Conservation (phyloP, 1,139 yeast species). For the Taphrina communis region DNA sequence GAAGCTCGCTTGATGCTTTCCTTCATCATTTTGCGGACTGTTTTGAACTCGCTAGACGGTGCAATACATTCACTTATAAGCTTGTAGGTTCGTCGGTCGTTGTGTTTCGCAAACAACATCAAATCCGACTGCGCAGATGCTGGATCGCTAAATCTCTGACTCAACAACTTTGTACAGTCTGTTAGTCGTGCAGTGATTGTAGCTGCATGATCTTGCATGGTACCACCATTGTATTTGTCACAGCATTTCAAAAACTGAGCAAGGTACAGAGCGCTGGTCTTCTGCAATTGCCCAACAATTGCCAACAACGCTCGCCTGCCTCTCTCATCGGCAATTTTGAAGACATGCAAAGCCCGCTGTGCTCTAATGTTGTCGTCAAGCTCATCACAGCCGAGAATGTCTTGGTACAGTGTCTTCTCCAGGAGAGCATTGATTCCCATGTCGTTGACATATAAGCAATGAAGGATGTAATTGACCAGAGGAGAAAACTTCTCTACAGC, state of each 20-base stretch:
- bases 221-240: constrained; percentile 54
- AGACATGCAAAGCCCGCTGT: constrained; percentile 60
- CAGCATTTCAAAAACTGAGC: constrained; percentile 52
- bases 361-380: constrained; percentile 60
- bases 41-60: constrained; percentile 65
- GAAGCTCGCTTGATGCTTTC: constrained; percentile 58
- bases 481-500: constrained; percentile 52
- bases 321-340: constrained; percentile 61
- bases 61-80: constrained; percentile 63
- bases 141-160: constrained; percentile 64
- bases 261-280: constrained; percentile 47
- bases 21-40: constrained; percentile 65
- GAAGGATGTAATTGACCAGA: constrained; percentile 71
- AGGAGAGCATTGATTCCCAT: constrained; percentile 69
- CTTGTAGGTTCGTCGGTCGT: constrained; percentile 64
- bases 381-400: constrained; percentile 61
- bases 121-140: constrained; percentile 59
- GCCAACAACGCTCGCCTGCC: constrained; percentile 72
- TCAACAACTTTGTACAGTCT: constrained; percentile 69
- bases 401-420: constrained; percentile 66
- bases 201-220: constrained; percentile 47
- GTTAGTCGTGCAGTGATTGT: constrained; percentile 55
- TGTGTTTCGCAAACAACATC: constrained; percentile 59
- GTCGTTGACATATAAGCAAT: constrained; percentile 77
- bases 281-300: constrained; percentile 58